These are phyloP conservation scores for Clitopilus hobsonii DNA, from an alignment of 768 basidiomycete species.

Conservation along the genomic window DNA sequence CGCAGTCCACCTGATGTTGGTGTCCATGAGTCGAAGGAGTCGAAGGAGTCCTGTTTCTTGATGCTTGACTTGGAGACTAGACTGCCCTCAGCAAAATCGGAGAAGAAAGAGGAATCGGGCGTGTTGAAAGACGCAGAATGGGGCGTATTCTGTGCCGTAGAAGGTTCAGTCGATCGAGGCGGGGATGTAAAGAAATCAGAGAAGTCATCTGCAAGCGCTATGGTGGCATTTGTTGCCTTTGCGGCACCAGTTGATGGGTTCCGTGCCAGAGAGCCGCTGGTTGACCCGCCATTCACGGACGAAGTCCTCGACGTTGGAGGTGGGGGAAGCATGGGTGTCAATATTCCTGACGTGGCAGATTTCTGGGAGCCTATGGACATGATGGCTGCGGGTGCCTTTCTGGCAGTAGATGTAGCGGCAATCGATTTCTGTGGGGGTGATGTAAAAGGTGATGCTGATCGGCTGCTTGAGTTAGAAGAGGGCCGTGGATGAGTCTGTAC, in stretches of 20 bases:
- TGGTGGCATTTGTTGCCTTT: background rate
- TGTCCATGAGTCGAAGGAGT: constrained; percentile 27
- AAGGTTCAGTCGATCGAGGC: background rate
- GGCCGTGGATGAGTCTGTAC: background rate
- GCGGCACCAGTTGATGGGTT: background rate
- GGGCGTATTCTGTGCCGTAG: background rate
- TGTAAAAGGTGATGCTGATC: constrained; percentile 6
- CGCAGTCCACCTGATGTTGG: constrained; percentile 29
- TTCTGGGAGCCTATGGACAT: constrained; percentile 24
- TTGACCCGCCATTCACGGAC: too few species aligned
- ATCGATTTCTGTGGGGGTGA: constrained; percentile 9
- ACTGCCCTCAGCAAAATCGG: constrained; percentile 11
- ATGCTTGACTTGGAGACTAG: constrained; percentile 11
- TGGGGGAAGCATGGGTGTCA: constrained; percentile 17
- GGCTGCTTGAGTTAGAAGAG: background rate
- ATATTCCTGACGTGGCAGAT: constrained; percentile 12
- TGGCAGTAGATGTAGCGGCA: constrained; percentile 10
- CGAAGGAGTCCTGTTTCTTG: constrained; percentile 10
- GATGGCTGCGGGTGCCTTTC: constrained; percentile 21
- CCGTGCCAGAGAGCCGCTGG: too few species aligned
- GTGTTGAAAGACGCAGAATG: constrained; percentile 13
- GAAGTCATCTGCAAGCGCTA: constrained; percentile 39
- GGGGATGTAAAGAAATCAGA: constrained; percentile 40
- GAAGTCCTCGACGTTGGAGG: constrained; percentile 11
- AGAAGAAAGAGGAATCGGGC: constrained; percentile 17